phyloP scores from a whole-genome alignment of 164 flowering plant genomes.

The Litsea cubeba region DNA sequence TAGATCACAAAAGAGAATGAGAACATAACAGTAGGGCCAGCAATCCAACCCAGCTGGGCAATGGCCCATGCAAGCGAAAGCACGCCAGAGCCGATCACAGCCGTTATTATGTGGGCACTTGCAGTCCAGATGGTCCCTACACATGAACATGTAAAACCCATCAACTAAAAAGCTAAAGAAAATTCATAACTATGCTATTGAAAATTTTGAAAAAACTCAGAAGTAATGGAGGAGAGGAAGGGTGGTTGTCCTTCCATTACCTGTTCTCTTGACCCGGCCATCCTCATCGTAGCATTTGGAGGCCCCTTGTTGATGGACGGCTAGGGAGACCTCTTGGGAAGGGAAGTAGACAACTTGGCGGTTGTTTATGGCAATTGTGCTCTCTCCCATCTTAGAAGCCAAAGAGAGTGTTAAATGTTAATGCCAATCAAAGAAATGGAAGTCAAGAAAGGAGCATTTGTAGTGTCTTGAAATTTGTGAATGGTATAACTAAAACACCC shows the following conservation, averaged over 20 bases:
- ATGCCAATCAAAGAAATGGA: not conserved
- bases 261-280: conserved; percentile 43
- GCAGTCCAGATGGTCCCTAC: conserved; percentile 18
- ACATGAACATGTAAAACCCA: not conserved
- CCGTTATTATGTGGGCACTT: conserved; percentile 19
- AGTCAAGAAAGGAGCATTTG: not conserved
- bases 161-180: not conserved
- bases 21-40: conserved; percentile 17
- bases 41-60: conserved; percentile 24
- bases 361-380: too few relatives aligned
- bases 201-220: too few relatives aligned
- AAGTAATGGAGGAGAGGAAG: not conserved
- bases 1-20: conserved; percentile 14
- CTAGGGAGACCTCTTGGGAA: not conserved
- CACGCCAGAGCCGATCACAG: conserved; percentile 23
- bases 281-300: conserved; percentile 43
- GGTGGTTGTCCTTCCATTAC: conserved; percentile 8
- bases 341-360: not conserved
- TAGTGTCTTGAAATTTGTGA: not conserved
- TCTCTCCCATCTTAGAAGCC: not conserved
- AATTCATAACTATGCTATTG: not conserved
- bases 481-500: not conserved
- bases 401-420: not conserved
- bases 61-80: conserved; percentile 18
- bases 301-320: conserved; percentile 11